Percentiles rank a stretch among this genome's conserved stretches.
phyloP scores from a whole-genome alignment of 1,284 basidiomycete species.

The Fomes fomentarius region DNA sequence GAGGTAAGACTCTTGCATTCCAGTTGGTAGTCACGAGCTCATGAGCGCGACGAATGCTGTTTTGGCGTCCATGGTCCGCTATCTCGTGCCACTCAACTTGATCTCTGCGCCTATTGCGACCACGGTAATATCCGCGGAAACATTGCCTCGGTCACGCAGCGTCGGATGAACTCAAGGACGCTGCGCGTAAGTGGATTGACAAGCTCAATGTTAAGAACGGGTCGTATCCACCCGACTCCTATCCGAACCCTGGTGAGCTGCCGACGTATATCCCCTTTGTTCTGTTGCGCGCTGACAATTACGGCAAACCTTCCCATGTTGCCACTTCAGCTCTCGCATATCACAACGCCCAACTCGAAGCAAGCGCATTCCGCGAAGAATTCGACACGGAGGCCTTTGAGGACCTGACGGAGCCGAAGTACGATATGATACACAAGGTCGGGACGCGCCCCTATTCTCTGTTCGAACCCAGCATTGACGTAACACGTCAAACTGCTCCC shows the following conservation, averaged over 20 bases:
- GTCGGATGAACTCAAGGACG: slow-evolving; percentile 66
- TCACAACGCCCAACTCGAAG: slow-evolving; percentile 90
- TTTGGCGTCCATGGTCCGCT: slow-evolving; percentile 11
- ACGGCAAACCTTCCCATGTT: slow-evolving; percentile 12
- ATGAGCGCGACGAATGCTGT: neutral
- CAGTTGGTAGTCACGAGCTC: slow-evolving; percentile 17
- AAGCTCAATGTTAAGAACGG: slow-evolving; percentile 81
- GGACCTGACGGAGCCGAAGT: slow-evolving; percentile 82
- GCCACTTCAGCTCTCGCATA: slow-evolving; percentile 54
- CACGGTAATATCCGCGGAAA: slow-evolving; percentile 5
- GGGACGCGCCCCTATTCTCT: slow-evolving; percentile 15
- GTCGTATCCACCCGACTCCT: slow-evolving; percentile 85
- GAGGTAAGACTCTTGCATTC: slow-evolving; percentile 46
- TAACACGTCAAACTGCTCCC: slow-evolving; percentile 15
- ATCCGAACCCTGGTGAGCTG: slow-evolving; percentile 87
- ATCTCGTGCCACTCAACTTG: neutral
- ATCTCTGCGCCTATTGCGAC: slow-evolving; percentile 1
- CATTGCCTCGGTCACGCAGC: slow-evolving; percentile 45
- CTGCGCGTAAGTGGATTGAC: slow-evolving; percentile 77
- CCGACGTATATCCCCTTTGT: slow-evolving; percentile 5
- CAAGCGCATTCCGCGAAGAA: slow-evolving; percentile 89
- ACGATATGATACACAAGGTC: slow-evolving; percentile 81
- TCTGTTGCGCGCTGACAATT: slow-evolving; percentile 12
- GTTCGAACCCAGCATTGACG: slow-evolving; percentile 15
- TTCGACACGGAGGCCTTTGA: slow-evolving; percentile 76